Base-by-base conservation (phyloP, 805 yeast species). In the Zygotorulaspora florentina region DNA sequence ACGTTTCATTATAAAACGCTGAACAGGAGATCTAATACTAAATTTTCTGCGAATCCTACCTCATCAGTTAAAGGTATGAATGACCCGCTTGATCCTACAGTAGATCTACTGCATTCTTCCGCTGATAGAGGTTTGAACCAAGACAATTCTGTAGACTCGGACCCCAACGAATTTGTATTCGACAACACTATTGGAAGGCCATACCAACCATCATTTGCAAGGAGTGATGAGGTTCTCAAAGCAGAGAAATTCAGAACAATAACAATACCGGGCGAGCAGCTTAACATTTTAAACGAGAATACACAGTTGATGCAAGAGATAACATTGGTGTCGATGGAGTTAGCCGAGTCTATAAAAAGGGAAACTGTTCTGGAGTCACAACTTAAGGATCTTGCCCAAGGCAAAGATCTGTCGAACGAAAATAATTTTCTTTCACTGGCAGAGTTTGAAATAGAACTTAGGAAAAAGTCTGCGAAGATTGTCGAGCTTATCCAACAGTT, bases 331-430 rank as follows among this genome's bases (percentile, higher is more conserved):
- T 81, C 90, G 1, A 75, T 77, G 20, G 95, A 85, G 56, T 69
- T 86, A 40, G 90, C 89, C 0, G 78, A 78, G 18, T 81, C 90
- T 0, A 83, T 85, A 38, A 75, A 78, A 43, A 68, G 93, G 34
- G 95, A 86, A 59, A 69, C 84, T n/a, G 61, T 69, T 15, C 59
- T 85, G 37, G 89, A 83, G 55, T 67, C 68, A 40, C 70, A 66
- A 36, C 45, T 79, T 23, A 43, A 40, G 16, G 33, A 33, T 6
- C 25, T 28, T 5, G 61, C 42, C 18, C 42, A 45, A 5, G 48
- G 41, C 23, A 26, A 27, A 8, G 42, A 39, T 6, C 33, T 29
- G 13, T 18, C 48, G 1, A 40, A 42, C 26, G 38, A 36, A 3
- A 44, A 36, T 15, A 44, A 25, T 20, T 29, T 42, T 8, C 45